Base-by-base conservation (phyloP, 164 flowering plant species). In the Stephania cephalantha region DNA sequence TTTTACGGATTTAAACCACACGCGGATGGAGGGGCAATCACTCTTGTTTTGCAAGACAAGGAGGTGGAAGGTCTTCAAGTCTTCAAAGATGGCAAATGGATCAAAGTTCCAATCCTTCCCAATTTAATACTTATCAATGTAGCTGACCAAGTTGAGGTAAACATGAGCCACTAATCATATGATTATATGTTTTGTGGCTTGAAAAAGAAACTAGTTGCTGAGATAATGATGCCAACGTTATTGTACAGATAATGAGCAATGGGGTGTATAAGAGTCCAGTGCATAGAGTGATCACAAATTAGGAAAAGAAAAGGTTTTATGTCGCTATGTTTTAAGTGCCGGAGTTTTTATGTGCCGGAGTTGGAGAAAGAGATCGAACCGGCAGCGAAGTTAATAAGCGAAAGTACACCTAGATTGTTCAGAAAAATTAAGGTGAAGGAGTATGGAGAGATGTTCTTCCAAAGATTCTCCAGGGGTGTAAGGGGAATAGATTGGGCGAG, bases 241-340 rank as follows among this genome's bases (percentile, higher is more conserved):
- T 58, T 71, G 69, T 31, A 78, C 85, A 89, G 92, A 87, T 87
- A 79, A 84, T 86, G 88, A 87, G 81, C 73, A 89, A 89, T 79
- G 90, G 90, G 31, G 71, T 83, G n/a, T 83, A 86, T 79, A 86
- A 83, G 82, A 89, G 92, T 78, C 87, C 87, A 3, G 64, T 87
- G 76, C 92, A 89, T 67, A 85, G 89, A 76, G 92, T 77, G 17
- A 78, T 87, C 30, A 74, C 85, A 70, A 86, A 84, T 75, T 65
- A 85, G 0, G 79, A 83, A 29, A 74, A 58, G 69, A 79, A 75
- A 22, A 84, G 89, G 77, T 73, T 81, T 4, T 82, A 89, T 0
- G 53, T 89, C 74, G 88, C 85, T 6, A 71, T 84, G 76, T 85
- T 86, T 65, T n/a, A n/a, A n/a, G n/a, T n/a, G n/a, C n/a, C n/a